A percentile compares a stretch with the other conserved stretches of the same genome.
phyloP scores from a whole-genome alignment of 352 stramenopile species.

The Phytophthora foliorum region DNA sequence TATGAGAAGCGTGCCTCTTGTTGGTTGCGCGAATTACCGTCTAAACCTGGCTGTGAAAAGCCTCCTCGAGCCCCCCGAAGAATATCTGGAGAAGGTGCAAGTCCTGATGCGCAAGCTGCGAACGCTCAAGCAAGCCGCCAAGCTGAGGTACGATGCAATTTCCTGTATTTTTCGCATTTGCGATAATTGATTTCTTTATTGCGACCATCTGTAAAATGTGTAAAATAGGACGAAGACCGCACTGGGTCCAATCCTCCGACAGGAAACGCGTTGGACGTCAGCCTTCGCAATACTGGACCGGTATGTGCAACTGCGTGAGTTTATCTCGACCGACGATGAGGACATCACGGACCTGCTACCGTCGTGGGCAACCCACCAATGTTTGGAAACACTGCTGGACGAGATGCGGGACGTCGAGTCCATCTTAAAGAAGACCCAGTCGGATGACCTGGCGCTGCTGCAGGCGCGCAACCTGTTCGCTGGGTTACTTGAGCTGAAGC shows the following conservation, averaged over 20 bases:
- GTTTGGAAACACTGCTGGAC: neutral
- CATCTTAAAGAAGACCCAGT: constrained; percentile 7
- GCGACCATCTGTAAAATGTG: neutral
- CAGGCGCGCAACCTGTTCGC: constrained; percentile 7
- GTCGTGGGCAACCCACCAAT: neutral
- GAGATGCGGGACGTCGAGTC: constrained; percentile 2
- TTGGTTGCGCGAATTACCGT: constrained; percentile 3
- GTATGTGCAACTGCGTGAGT: constrained; percentile 11
- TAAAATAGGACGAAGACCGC: constrained; percentile 7
- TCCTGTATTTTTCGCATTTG: neutral
- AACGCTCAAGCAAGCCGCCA: constrained; percentile 40
- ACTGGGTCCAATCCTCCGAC: neutral
- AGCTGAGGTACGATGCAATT: neutral
- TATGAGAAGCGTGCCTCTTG: neutral
- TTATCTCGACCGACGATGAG: constrained; percentile 16
- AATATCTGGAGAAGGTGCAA: constrained; percentile 42
- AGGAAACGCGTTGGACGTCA: constrained; percentile 12
- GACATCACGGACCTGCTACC: constrained; percentile 8
- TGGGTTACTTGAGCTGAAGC: constrained; percentile 9
- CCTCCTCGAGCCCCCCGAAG: neutral
- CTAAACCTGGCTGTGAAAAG: constrained; percentile 6
- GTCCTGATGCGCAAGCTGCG: constrained; percentile 13
- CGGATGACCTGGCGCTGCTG: constrained; percentile 2
- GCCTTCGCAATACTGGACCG: constrained; percentile 12
- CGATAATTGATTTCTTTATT: neutral